Conservation (phyloP, 192 early-diverging fungal genomes). For the Backusella circina region DNA sequence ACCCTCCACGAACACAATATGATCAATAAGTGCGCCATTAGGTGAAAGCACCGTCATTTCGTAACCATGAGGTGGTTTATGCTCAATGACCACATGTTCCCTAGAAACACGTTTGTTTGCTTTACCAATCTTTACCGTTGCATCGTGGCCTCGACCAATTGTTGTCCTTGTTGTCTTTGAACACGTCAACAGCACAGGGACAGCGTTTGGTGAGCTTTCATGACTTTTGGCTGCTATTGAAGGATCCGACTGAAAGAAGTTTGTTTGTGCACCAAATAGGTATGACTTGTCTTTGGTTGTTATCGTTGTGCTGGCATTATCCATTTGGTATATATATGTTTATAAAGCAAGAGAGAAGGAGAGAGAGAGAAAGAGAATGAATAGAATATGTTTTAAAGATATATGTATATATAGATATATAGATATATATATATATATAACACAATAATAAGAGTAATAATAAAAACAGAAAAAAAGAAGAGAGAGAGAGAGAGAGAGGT, state of each 20-base stretch:
- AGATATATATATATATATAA: not conserved
- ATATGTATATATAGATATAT: too few species aligned
- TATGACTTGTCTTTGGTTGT: not conserved
- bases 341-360: not conserved
- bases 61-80: slow-evolving; percentile 21
- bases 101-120: slow-evolving; percentile 44
- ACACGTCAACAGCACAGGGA: slow-evolving; percentile 22
- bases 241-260: slow-evolving; percentile 13
- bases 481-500: not conserved
- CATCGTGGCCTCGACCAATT: slow-evolving; percentile 42
- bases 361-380: too few species aligned
- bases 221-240: not conserved
- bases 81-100: slow-evolving; percentile 40
- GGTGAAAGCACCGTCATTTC: slow-evolving; percentile 39
- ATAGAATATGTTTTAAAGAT: too few species aligned
- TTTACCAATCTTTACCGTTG: slow-evolving; percentile 39
- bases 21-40: slow-evolving; percentile 42
- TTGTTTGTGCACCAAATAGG: slow-evolving; percentile 12
- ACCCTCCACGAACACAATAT: slow-evolving; percentile 29
- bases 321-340: not conserved
- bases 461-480: not conserved
- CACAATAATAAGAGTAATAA: not conserved
- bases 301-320: not conserved
- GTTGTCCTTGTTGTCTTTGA: slow-evolving; percentile 26
- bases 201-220: not conserved